These are phyloP conservation scores for Chytriomyces confervae DNA, from an alignment of 192 early-diverging fungal genomes.

Conservation along the genomic window DNA sequence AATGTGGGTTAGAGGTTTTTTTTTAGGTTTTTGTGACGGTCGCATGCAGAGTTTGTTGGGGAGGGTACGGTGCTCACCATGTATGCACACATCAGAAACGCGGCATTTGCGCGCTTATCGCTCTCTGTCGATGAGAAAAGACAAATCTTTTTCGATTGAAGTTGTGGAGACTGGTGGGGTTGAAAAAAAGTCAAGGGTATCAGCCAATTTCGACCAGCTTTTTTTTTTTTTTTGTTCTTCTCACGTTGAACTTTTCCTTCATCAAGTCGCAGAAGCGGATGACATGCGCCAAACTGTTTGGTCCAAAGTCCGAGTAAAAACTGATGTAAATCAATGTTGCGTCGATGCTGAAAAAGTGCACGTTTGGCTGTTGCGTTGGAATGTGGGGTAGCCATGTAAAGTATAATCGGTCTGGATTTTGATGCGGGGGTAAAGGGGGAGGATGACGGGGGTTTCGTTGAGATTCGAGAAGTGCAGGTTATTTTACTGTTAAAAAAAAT, in stretches of 20 bases:
- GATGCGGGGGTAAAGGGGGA: too few species aligned
- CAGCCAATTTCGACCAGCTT: too few species aligned
- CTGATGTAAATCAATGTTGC: slow-evolving; percentile 61
- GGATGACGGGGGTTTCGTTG: background rate
- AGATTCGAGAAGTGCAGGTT: background rate
- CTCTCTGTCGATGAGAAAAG: slow-evolving; percentile 61
- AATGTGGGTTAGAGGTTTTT: slow-evolving; percentile 1
- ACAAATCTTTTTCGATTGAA: slow-evolving; percentile 45
- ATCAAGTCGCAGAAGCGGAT: slow-evolving; percentile 68
- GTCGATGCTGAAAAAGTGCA: slow-evolving; percentile 70
- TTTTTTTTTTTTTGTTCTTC: background rate
- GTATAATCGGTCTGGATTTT: slow-evolving; percentile 69
- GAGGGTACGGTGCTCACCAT: too few species aligned
- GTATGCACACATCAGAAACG: slow-evolving; percentile 70
- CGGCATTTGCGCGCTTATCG: slow-evolving; percentile 71
- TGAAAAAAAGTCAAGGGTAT: too few species aligned
- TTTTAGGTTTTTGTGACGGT: too few species aligned
- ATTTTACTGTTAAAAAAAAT: background rate
- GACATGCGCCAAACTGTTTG: slow-evolving; percentile 67
- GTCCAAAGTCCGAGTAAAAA: slow-evolving; percentile 76
- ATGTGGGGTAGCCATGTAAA: slow-evolving; percentile 55
- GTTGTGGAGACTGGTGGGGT: too few species aligned
- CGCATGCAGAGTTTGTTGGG: too few species aligned
- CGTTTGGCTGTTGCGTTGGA: slow-evolving; percentile 47
- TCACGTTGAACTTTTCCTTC: slow-evolving; percentile 65